phyloP scores from a whole-genome alignment of 257 asterid genomes.

The Nyctanthes arbortristis region DNA sequence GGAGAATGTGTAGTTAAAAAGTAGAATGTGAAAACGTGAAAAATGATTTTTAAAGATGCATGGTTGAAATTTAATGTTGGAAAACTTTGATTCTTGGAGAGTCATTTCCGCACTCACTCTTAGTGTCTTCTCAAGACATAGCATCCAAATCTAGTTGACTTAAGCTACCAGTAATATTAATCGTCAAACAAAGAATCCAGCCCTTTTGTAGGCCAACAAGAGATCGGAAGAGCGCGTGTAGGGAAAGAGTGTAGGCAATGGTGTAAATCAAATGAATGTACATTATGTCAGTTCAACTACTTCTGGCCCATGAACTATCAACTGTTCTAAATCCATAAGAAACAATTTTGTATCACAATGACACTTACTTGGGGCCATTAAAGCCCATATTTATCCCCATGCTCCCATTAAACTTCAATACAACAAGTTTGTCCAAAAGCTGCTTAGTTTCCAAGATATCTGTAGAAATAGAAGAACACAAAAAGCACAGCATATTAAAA shows the following conservation, averaged over 20 bases:
- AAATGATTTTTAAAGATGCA: too few species aligned
- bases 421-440: slow-evolving; percentile 79
- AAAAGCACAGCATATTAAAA: not conserved
- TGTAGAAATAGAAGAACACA: slow-evolving; percentile 36
- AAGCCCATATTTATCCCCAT: slow-evolving; percentile 65
- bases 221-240: too few species aligned
- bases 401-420: slow-evolving; percentile 63
- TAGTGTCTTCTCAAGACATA: not conserved
- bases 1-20: too few species aligned
- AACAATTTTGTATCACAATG: slow-evolving; percentile 17
- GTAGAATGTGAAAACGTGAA: too few species aligned
- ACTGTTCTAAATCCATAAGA: not conserved
- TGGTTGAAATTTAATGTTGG: too few species aligned
- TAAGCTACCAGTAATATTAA: not conserved
- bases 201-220: not conserved
- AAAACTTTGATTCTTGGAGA: too few species aligned
- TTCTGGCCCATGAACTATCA: not conserved
- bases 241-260: too few species aligned
- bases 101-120: too few species aligned
- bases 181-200: not conserved
- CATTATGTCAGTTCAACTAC: slow-evolving; percentile 1
- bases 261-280: not conserved
- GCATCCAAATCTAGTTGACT: not conserved
- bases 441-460: slow-evolving; percentile 55
- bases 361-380: slow-evolving; percentile 76